Evolutionary conservation across 495 filamentous ascomycete species (phyloP).

Genomic region (Daldinia loculata): DNA sequence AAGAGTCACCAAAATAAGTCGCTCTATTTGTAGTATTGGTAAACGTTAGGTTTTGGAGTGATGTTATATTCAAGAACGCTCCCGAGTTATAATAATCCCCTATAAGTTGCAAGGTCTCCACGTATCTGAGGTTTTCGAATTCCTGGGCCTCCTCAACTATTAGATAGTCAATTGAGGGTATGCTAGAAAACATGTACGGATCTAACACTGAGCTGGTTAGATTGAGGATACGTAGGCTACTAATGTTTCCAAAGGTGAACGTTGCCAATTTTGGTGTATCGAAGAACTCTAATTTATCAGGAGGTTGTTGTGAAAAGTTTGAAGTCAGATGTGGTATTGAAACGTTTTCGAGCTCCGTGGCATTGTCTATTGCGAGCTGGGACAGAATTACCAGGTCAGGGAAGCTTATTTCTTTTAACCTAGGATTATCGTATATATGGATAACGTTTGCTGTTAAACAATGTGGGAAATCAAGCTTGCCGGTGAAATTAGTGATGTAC

Average conservation of each 20-base stretch:
- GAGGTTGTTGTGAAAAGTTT: too few relatives aligned
- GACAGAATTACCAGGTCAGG: background rate
- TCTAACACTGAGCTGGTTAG: background rate
- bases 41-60: background rate
- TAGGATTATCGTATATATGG: background rate
- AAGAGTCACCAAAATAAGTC: background rate
- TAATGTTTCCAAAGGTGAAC: background rate
- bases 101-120: background rate
- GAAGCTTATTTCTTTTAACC: background rate
- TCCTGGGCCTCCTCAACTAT: rapidly evolving
- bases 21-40: rapidly evolving
- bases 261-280: background rate
- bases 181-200: background rate
- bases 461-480: background rate
- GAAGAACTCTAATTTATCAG: too few relatives aligned
- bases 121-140: background rate
- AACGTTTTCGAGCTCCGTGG: background rate
- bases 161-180: background rate
- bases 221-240: background rate
- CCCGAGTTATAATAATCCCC: background rate
- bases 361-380: background rate
- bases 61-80: background rate
- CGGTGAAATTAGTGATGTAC: background rate
- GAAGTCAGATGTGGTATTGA: background rate
- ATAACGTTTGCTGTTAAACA: background rate